These are phyloP conservation scores for Eucalyptus lansdowneana DNA, from an alignment of 345 rosid genomes.

Conservation along the genomic window DNA sequence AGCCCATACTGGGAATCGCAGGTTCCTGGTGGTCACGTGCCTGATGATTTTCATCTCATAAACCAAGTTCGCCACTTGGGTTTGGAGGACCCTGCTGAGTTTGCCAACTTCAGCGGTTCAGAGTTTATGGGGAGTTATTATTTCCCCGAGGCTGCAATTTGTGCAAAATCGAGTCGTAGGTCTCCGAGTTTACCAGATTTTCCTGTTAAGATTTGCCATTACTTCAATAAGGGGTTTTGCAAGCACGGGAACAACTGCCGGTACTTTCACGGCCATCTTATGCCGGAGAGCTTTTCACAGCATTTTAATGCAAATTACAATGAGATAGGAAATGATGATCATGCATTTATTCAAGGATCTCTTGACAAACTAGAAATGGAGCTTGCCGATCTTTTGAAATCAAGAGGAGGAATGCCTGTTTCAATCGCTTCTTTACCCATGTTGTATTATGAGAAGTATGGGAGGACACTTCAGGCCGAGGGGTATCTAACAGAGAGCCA, in stretches of 20 bases:
- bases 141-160: slow-evolving; percentile 25
- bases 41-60: slow-evolving; percentile 16
- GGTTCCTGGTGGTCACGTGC: slow-evolving; percentile 10
- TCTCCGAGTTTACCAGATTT: slow-evolving; percentile 81
- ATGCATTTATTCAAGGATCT: slow-evolving; percentile 42
- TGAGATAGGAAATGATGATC: slow-evolving; percentile 47
- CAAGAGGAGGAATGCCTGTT: slow-evolving; percentile 77
- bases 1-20: slow-evolving; percentile 37
- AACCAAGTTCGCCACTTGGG: slow-evolving; percentile 39
- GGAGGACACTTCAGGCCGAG: slow-evolving; percentile 85
- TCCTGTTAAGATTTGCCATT: slow-evolving; percentile 83
- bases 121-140: slow-evolving; percentile 36
- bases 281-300: slow-evolving; percentile 40
- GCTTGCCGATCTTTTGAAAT: slow-evolving; percentile 65
- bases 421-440: slow-evolving; percentile 92
- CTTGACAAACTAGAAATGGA: slow-evolving; percentile 83
- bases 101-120: slow-evolving; percentile 12
- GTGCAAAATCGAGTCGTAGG: slow-evolving; percentile 41
- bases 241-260: slow-evolving; percentile 85
- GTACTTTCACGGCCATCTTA: slow-evolving; percentile 60
- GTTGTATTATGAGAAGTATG: slow-evolving; percentile 79
- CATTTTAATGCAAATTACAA: slow-evolving; percentile 23
- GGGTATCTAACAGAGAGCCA: slow-evolving; percentile 98
- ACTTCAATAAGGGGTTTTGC: slow-evolving; percentile 76
- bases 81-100: slow-evolving; percentile 37